A percentile compares a stretch with the other conserved stretches of the same genome.
These are phyloP conservation scores for Colletotrichum melonis DNA, from an alignment of 2,329 filamentous ascomycete species.

Conservation along the genomic window DNA sequence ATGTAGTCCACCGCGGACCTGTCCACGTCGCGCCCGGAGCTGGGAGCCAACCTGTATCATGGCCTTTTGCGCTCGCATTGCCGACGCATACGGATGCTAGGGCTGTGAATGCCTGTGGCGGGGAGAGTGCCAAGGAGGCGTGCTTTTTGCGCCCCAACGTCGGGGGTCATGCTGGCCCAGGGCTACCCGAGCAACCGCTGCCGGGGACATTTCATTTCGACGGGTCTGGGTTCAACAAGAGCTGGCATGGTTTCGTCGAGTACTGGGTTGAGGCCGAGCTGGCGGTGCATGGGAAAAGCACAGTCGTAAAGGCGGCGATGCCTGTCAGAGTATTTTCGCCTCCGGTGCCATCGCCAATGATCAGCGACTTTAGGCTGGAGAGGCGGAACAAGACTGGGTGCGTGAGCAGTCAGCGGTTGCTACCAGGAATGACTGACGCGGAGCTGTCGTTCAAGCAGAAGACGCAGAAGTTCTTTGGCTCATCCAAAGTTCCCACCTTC, in stretches of 20 bases:
- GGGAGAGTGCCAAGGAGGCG: neutral
- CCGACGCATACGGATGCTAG: conserved; percentile 35
- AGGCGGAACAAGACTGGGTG: neutral
- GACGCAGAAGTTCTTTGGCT: conserved; percentile 45
- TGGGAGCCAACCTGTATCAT: conserved; percentile 28
- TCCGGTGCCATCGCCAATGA: conserved; percentile 24
- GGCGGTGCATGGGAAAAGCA: conserved; percentile 35
- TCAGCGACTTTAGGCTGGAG: conserved; percentile 35
- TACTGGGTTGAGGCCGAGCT: conserved; percentile 46
- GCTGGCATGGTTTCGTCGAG: conserved; percentile 46
- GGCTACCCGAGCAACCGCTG: conserved; percentile 30
- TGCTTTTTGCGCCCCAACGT: conserved; percentile 35
- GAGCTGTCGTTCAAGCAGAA: conserved; percentile 47
- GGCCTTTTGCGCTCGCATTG: conserved; percentile 45
- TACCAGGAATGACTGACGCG: conserved; percentile 44
- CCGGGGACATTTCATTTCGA: conserved; percentile 34
- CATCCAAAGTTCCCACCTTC: conserved; percentile 47
- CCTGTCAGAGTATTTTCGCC: conserved; percentile 39
- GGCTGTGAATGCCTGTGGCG: neutral
- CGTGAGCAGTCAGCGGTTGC: conserved; percentile 41
- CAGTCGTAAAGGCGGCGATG: conserved; percentile 30
- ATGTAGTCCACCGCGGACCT: conserved; percentile 39
- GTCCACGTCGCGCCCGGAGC: conserved; percentile 38
- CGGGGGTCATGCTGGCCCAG: neutral
- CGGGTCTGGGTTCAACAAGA: conserved; percentile 2